These are phyloP conservation scores for Neurospora pannonica DNA, from an alignment of 495 filamentous ascomycete species.

Conservation along the genomic window DNA sequence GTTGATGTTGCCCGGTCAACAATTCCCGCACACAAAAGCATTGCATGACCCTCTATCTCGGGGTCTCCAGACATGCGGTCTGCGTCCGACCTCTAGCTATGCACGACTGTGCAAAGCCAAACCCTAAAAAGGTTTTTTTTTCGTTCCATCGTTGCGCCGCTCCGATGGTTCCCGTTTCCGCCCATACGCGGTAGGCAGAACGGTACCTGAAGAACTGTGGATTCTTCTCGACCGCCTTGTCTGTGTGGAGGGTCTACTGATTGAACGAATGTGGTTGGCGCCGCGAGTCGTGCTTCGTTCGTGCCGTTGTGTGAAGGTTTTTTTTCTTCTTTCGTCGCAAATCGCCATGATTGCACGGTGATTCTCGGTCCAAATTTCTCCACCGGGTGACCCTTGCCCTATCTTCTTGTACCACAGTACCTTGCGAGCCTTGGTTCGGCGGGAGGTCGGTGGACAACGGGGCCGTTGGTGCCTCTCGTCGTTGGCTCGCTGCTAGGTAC, in stretches of 20 bases:
- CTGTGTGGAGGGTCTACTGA: not conserved
- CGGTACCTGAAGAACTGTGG: not conserved
- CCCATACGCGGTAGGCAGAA: not conserved
- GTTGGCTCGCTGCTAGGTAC: not conserved
- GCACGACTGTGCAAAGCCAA: not conserved
- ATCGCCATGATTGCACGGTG: not conserved
- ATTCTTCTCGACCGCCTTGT: not conserved
- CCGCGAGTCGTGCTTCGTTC: constrained; percentile 6
- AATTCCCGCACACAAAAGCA: not conserved
- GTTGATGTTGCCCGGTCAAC: not conserved
- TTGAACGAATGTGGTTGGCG: not conserved
- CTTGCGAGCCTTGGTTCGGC: not conserved
- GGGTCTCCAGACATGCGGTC: not conserved
- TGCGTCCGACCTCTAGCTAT: not conserved
- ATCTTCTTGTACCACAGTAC: not conserved
- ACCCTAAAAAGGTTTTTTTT: not conserved
- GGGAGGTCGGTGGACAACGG: not conserved
- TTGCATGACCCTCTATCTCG: not conserved
- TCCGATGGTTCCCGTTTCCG: not conserved
- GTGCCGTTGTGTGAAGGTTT: not conserved
- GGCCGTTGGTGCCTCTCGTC: not conserved
- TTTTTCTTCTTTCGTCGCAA: not conserved
- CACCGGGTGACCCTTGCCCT: not conserved
- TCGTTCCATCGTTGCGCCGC: not conserved
- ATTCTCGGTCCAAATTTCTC: not conserved